phyloP scores from a whole-genome alignment of 768 basidiomycete genomes.

The Podaxis sp. region DNA sequence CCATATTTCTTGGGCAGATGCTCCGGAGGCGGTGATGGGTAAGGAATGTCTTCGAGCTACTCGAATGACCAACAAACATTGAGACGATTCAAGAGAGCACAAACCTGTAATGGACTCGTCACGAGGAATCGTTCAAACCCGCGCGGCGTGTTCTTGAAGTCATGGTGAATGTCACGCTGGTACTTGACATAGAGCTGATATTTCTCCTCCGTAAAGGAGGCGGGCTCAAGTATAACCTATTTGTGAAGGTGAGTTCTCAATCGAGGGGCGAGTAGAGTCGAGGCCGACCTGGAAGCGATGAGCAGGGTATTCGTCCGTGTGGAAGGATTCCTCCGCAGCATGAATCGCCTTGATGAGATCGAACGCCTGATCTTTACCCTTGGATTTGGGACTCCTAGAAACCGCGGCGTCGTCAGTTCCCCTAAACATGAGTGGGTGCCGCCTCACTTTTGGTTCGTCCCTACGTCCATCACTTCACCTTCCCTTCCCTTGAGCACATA shows the following conservation, averaged over 20 bases:
- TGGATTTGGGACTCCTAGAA: slow-evolving; percentile 19
- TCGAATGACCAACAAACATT: not conserved
- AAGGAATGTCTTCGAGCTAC: slow-evolving; percentile 64
- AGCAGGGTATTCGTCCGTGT: slow-evolving; percentile 26
- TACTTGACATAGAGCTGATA: slow-evolving; percentile 76
- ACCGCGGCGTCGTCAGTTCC: not conserved
- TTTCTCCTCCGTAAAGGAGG: slow-evolving; percentile 79
- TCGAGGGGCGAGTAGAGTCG: not conserved
- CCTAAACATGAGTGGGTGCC: slow-evolving; percentile 7
- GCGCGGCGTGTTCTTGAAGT: slow-evolving; percentile 45
- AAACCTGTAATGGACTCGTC: slow-evolving; percentile 69
- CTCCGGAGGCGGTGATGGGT: slow-evolving; percentile 42
- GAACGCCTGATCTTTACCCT: slow-evolving; percentile 22
- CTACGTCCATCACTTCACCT: slow-evolving; percentile 28
- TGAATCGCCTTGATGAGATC: slow-evolving; percentile 57
- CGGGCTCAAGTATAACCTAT: slow-evolving; percentile 75
- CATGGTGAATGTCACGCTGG: slow-evolving; percentile 77
- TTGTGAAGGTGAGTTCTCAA: not conserved
- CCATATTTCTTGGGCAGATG: slow-evolving; percentile 81
- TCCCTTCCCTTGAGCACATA: slow-evolving; percentile 51
- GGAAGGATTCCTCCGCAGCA: slow-evolving; percentile 46
- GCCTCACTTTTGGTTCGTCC: slow-evolving; percentile 20
- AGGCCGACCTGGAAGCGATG: slow-evolving; percentile 63
- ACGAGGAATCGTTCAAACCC: slow-evolving; percentile 79
- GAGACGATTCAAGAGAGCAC: slow-evolving; percentile 21